These are phyloP conservation scores for Cryptococcus sp. DNA, from an alignment of 1,284 basidiomycete species.

Conservation along the genomic window DNA sequence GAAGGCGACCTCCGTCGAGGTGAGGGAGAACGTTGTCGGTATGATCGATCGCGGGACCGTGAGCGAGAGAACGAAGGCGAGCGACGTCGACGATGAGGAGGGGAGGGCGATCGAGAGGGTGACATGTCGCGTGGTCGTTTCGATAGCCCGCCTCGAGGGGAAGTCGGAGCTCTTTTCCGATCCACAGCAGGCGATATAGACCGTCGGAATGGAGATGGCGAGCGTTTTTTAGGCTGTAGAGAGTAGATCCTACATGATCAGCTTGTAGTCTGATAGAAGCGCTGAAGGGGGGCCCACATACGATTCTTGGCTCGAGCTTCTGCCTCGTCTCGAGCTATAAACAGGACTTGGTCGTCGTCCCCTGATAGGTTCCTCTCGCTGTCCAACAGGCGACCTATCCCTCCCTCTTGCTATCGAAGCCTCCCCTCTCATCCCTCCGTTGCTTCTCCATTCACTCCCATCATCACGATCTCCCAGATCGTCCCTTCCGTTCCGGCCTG, in stretches of 20 bases:
- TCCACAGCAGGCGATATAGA: not conserved
- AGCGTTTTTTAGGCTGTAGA: not conserved
- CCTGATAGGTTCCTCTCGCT: conserved; percentile 4
- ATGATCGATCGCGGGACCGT: not conserved
- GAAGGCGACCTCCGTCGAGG: conserved; percentile 3
- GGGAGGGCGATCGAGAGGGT: not conserved
- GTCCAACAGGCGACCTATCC: not conserved
- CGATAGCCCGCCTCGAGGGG: not conserved
- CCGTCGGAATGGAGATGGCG: not conserved
- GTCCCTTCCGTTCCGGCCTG: not conserved
- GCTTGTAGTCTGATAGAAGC: too few species aligned
- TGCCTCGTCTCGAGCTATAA: conserved; percentile 12
- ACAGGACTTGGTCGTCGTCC: conserved; percentile 25
- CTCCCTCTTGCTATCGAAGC: not conserved
- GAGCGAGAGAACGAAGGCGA: not conserved
- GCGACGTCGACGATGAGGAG: not conserved
- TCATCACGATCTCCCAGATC: not conserved
- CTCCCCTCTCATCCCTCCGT: not conserved
- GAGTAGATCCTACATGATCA: conserved; percentile 1
- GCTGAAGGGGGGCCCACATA: too few species aligned
- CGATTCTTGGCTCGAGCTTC: conserved; percentile 2
- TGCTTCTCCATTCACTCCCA: not conserved
- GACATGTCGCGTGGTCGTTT: not conserved
- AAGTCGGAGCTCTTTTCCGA: not conserved
- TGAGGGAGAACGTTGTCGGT: not conserved